Conservation (phyloP, 2,329 filamentous ascomycete genomes). For the Plectosphaerella sp. region DNA sequence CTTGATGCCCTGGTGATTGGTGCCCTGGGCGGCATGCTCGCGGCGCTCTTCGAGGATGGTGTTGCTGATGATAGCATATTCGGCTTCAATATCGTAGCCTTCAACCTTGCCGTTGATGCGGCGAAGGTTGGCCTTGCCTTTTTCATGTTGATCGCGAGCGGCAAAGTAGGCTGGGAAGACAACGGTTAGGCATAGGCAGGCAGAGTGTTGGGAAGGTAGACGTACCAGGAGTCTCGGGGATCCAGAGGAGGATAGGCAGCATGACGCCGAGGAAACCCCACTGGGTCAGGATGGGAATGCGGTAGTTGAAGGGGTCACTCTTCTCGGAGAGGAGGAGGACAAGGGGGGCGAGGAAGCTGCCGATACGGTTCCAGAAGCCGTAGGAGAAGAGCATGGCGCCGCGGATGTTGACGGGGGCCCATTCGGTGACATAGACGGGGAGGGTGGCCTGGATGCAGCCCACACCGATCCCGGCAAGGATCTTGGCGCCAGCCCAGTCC, state of each 20-base stretch:
- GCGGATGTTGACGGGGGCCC: conserved; percentile 33
- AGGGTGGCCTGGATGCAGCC: conserved; percentile 36
- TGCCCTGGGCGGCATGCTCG: neutral
- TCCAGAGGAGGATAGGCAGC: conserved; percentile 28
- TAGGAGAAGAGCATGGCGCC: conserved; percentile 34
- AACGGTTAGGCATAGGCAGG: neutral
- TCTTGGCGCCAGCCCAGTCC: conserved; percentile 32
- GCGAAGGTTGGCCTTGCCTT: conserved; percentile 12
- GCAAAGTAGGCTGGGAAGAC: conserved; percentile 23
- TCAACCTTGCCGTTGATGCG: conserved; percentile 18
- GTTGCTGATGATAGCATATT: conserved; percentile 17
- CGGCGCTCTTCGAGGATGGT: conserved; percentile 17
- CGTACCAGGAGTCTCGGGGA: conserved; percentile 31
- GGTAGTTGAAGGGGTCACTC: conserved; percentile 25
- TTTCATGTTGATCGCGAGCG: conserved; percentile 12
- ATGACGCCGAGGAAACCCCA: conserved; percentile 39
- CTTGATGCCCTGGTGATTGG: conserved; percentile 13
- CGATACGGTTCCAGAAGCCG: conserved; percentile 38
- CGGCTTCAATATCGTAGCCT: conserved; percentile 21
- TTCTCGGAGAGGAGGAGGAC: conserved; percentile 29
- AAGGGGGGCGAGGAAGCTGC: conserved; percentile 34
- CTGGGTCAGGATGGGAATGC: conserved; percentile 35
- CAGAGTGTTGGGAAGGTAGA: neutral
- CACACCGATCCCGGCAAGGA: conserved; percentile 30
- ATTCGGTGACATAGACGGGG: conserved; percentile 35